Evolutionary conservation across 2,329 filamentous ascomycete species (phyloP), one percentile per base, ranked within the genome.

Genomic region (Septoria petroselini): DNA sequence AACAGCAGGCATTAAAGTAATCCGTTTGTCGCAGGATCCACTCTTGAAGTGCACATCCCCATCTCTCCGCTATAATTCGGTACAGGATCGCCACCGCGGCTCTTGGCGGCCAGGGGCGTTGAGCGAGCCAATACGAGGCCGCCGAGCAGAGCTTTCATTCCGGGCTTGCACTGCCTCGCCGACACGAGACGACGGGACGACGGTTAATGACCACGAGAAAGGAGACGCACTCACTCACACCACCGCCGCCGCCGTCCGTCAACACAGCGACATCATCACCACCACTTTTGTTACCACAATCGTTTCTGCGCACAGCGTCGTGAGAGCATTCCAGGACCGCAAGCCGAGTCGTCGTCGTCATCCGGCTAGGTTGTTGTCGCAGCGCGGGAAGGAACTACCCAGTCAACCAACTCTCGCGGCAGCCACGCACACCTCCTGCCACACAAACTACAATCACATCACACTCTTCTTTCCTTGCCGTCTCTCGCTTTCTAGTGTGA

Each of bases 261-360:
- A 27, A 27, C 23, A 9, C 23, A 27, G 23, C 23, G 23, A 27
- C 23, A 27, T 9, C 5, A 5, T 27, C 23, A 5, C 9, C 23
- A 27, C 23, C 23, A 27, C 9, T 27, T 5, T 27, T 27, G 23
- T 9, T 5, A 9, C 23, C n/a, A 35, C 33, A 15, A 11, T 35
- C 33, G 33, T 35, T 35, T 35, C 14, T 15, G n/a, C 33, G 7
- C 4, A 33, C 11, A 15, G 33, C 23, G 23, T 27, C 23, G 23
- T 27, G 23, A 5, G 23, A 27, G 23, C 5, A 27, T 7, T 8
- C 9, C 12, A 18, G n/a, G 14, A 18, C n/a, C 9, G n/a, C 33
- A 14, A 35, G 7, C n/a, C n/a, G 33, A 14, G 33, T 18, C 33
- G 33, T 41, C 18, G 18, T 27, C 45, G 45, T 48, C 45, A 48